Evolutionary conservation across 108 stramenopile species (phyloP), one percentile per base, ranked within the genome.

Genomic region (Thalassiosira profunda): DNA sequence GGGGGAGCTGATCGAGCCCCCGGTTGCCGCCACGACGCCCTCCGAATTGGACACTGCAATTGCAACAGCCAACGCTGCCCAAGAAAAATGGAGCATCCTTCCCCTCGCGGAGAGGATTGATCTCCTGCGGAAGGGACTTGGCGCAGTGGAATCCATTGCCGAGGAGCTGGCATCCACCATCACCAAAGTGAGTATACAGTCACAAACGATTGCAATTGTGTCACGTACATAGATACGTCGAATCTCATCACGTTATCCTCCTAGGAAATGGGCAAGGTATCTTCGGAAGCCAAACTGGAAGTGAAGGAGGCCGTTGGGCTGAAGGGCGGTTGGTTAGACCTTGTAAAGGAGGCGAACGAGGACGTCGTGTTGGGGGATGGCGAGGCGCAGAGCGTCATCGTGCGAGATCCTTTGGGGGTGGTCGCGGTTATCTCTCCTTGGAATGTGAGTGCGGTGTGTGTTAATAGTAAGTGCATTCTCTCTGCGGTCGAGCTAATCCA

Each of bases 251-350:
- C 18, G 8, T 4, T n/a, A n/a, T n/a, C n/a, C n/a, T n/a, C n/a
- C n/a, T n/a, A n/a, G n/a, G 89, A 97, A 67, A 96, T 88, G 87
- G 97, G 94, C 0, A 93, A 94, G 33, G 76, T 92, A 0, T 41
- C 85, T 4, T 23, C 62, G 9, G 96, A 97, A 79, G 85, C 90
- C n/a, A 59, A 75, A 33, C 74, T 66, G 44, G 92, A 97, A 61
- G 53, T 95, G 63, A 76, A 83, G 12, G 76, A 59, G 24, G 81
- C 89, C 3, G 31, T 84, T 12, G 81, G 63, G 12, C 69, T 90
- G 37, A 80, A 88, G 43, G 87, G 44, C 48, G 84, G 67, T 20
- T 89, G 67, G 53, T 62, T 96, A 60, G 80, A 85, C 61, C 45
- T 88, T 34, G 56, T 91, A 21, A 20, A 76, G 55, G 76, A 85